Conservation (phyloP, 345 rosid genomes). For the Populus alba region DNA sequence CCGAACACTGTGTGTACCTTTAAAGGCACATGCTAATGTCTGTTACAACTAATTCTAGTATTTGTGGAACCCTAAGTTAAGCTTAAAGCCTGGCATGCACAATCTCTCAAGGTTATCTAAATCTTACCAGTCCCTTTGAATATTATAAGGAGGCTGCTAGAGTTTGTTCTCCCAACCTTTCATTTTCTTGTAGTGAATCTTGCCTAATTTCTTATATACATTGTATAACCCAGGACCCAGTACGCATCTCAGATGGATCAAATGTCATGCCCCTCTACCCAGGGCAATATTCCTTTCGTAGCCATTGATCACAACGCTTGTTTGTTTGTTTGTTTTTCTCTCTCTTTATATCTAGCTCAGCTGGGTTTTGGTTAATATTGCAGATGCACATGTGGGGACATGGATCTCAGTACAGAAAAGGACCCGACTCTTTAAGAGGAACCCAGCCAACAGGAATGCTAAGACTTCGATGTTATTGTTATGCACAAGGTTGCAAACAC, state of each 20-base stretch:
- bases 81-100: neutral
- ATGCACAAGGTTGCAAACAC: slow-evolving; percentile 65
- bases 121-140: neutral
- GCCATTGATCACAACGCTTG: neutral
- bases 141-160: neutral
- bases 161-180: neutral
- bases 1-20: neutral
- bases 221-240: neutral
- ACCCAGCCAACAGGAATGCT: slow-evolving; percentile 73
- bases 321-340: neutral
- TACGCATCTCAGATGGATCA: neutral
- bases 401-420: slow-evolving; percentile 86
- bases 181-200: neutral
- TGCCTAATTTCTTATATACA: neutral
- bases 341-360: neutral
- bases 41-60: neutral
- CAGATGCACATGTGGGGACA: slow-evolving; percentile 98
- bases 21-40: neutral
- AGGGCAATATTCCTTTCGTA: neutral
- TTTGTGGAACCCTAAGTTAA: neutral
- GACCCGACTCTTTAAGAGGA: slow-evolving; percentile 74
- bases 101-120: neutral
- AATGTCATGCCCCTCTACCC: too few relatives aligned
- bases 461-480: slow-evolving; percentile 74
- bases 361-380: neutral